A percentile compares a stretch with the other conserved stretches of the same genome.
These are phyloP conservation scores for Salvia miltiorrhiza DNA, from an alignment of 257 asterid species.

Conservation along the genomic window DNA sequence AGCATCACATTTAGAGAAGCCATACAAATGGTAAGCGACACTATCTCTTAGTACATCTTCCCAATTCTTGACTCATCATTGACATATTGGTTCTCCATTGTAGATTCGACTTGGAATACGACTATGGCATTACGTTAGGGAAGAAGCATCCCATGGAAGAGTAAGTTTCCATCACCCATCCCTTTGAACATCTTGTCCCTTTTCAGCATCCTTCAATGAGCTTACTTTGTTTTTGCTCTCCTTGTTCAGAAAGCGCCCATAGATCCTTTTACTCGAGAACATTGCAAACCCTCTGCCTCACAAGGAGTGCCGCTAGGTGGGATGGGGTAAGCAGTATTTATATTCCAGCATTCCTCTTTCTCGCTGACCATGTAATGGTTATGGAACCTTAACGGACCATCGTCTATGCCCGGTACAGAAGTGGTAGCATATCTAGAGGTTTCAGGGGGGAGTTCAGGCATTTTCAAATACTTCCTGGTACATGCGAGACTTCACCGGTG, in stretches of 20 bases:
- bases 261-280: conserved; percentile 86
- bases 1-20: conserved; percentile 91
- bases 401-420: conserved; percentile 50
- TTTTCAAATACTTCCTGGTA: conserved; percentile 94
- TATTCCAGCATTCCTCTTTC: not conserved
- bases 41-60: not conserved
- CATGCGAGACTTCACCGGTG: conserved; percentile 88
- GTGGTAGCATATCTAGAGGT: conserved; percentile 99
- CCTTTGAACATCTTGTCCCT: not conserved
- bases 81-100: conserved; percentile 20
- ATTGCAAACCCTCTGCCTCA: conserved; percentile 95
- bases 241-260: conserved; percentile 90
- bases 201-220: too few species aligned
- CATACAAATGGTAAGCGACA: conserved; percentile 68
- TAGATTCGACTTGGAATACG: conserved; percentile 94
- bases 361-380: not conserved
- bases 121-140: conserved; percentile 84
- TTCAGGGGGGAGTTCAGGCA: conserved; percentile 96
- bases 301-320: conserved; percentile 99
- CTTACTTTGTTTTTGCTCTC: not conserved
- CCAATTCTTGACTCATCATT: conserved; percentile 13
- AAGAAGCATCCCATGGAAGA: conserved; percentile 99
- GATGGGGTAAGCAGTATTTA: conserved; percentile 74
- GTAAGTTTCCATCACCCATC: conserved; percentile 35
- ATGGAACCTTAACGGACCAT: conserved; percentile 11